Base-by-base conservation (phyloP, 768 basidiomycete species). In the Pulveroboletus frians region DNA sequence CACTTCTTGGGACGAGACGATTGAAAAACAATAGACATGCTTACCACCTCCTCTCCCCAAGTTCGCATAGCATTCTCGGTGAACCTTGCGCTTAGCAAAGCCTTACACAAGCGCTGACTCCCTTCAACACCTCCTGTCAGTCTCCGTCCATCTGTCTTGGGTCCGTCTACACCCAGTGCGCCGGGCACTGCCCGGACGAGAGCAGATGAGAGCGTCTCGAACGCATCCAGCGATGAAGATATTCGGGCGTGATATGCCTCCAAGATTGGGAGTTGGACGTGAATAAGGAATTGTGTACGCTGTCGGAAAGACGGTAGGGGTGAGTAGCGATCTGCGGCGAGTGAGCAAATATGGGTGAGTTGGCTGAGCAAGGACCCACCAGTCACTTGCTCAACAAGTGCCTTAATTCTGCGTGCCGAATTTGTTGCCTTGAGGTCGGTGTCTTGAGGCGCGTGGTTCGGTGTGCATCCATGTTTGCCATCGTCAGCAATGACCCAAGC, bases 141-240 rank as follows among this genome's bases (percentile, higher is more conserved):
- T 50, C 76, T 76, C 49, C 75, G 73, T 8, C 81, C 73, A 58
- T 89, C 85, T 10, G 68, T 53, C 46, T 61, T 68, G 1, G 59
- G 42, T 47, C 69, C 68, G 4, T 66, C 66, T 39, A 82, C 82
- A 17, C 80, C 76, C 35, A 98, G 75, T 0, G 92, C 92, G 15
- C 96, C 96, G 1, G 96, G 96, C 2, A 98, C 93, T 4, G 87
- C 87, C 13, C 92, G 85, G 36, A 93, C 81, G 55, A 99, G 82
- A 0, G 85, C 79, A 27, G 88, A 92, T 1, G 92, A 91, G 5
- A 96, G 73, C 1, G 85, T 87, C 67, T 98, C 96, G 57, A 97
- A 97, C 0, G 94, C 95, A 59, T 97, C 92, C 21, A 97, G 71
- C 9, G 93, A 92, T 9, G 85, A 80, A 1, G 80, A 75, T 64